Conservation (phyloP, 805 yeast genomes). For the Candida sakaeoensis region DNA sequence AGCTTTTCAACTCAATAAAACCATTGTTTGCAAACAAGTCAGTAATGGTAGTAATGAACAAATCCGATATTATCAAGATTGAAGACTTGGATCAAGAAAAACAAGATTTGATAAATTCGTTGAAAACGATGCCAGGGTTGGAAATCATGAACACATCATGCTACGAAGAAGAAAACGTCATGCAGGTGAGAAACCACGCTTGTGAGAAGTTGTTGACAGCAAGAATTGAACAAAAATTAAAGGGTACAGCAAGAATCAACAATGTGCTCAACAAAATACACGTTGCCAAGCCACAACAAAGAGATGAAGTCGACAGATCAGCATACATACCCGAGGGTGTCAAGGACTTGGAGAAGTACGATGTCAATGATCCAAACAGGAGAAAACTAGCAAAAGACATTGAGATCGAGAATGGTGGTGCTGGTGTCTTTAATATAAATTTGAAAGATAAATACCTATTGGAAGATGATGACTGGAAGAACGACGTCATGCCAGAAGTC, state of each 20-base stretch:
- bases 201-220: slow-evolving; percentile 95
- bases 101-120: slow-evolving; percentile 64
- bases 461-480: slow-evolving; percentile 97
- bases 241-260: slow-evolving; percentile 84
- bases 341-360: slow-evolving; percentile 59
- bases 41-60: slow-evolving; percentile 92
- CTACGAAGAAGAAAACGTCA: slow-evolving; percentile 88
- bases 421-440: slow-evolving; percentile 95
- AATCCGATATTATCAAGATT: slow-evolving; percentile 82
- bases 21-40: slow-evolving; percentile 96
- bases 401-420: slow-evolving; percentile 96
- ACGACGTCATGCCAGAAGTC: slow-evolving; percentile 95
- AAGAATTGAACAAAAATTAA: slow-evolving; percentile 93
- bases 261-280: slow-evolving; percentile 93
- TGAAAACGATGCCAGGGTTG: slow-evolving; percentile 69
- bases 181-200: slow-evolving; percentile 94
- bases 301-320: slow-evolving; percentile 81
- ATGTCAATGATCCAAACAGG: slow-evolving; percentile 76
- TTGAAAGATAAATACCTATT: slow-evolving; percentile 86
- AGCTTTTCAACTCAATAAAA: slow-evolving; percentile 93
- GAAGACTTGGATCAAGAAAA: slow-evolving; percentile 80
- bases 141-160: slow-evolving; percentile 94
- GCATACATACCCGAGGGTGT: slow-evolving; percentile 82
- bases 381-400: slow-evolving; percentile 79
- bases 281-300: slow-evolving; percentile 82